Evolutionary conservation across 179 eudicot species (phyloP).

Genomic region (Nepenthes alata): DNA sequence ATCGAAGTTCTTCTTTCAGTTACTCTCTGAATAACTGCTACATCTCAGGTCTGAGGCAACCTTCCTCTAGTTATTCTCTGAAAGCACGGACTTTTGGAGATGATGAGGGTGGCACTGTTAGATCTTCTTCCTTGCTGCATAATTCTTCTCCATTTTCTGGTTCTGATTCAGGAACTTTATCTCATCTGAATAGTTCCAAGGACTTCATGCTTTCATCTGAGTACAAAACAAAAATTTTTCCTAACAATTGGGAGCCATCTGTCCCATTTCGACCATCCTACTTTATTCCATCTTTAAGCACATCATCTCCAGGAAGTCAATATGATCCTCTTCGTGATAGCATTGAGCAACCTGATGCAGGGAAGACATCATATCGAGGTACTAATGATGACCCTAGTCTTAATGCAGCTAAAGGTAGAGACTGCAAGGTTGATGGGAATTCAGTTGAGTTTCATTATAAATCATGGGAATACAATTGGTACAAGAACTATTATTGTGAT

Average conservation of each 20-base stretch:
- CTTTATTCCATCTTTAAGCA: conserved; percentile 25
- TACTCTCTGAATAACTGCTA: conserved; percentile 11
- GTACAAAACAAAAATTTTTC: conserved; percentile 22
- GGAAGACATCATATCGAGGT: conserved; percentile 17
- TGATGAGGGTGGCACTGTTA: conserved; percentile 16
- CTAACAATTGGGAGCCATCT: conserved; percentile 82
- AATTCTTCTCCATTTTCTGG: conserved; percentile 29
- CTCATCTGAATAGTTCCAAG: conserved; percentile 10
- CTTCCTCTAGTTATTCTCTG: conserved; percentile 17
- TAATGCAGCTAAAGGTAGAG: conserved; percentile 10
- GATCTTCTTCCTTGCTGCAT: conserved; percentile 27
- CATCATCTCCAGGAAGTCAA: conserved; percentile 34
- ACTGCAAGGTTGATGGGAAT: conserved; percentile 14
- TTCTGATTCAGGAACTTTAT: conserved; percentile 20
- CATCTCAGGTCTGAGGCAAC: conserved; percentile 18
- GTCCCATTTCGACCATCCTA: conserved; percentile 58
- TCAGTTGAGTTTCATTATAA: conserved; percentile 19
- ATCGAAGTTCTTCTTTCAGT: conserved; percentile 16
- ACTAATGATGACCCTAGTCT: conserved; percentile 12
- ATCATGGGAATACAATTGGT: conserved; percentile 11
- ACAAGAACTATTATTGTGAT: conserved; percentile 17
- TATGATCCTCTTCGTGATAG: conserved; percentile 64
- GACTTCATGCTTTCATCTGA: conserved; percentile 19
- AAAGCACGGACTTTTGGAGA: conserved; percentile 17
- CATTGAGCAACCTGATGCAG: conserved; percentile 32